These are phyloP conservation scores for Saccharomyces pastorianus DNA, from an alignment of 1,139 yeast species.

Conservation along the genomic window DNA sequence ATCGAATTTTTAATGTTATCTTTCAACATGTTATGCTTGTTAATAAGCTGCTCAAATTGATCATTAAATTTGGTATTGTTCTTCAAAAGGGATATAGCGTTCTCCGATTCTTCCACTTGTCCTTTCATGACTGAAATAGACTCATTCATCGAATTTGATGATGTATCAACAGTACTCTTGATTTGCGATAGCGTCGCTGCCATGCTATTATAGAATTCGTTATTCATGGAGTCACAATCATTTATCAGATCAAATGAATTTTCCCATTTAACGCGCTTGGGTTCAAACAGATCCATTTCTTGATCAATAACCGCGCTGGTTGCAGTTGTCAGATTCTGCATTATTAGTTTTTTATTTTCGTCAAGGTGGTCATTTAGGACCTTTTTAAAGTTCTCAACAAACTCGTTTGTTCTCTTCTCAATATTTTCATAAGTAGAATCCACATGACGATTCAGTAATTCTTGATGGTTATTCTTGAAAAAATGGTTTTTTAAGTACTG, in stretches of 20 bases:
- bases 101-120: constrained; percentile 12
- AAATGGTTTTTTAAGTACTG: constrained; percentile 29
- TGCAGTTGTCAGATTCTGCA: constrained; percentile 26
- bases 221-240: constrained; percentile 30
- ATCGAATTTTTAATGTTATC: not conserved
- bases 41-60: constrained; percentile 12
- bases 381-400: constrained; percentile 22
- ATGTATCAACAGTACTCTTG: not conserved
- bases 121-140: constrained; percentile 16
- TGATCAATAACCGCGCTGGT: constrained; percentile 29
- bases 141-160: constrained; percentile 9
- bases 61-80: constrained; percentile 13
- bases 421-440: constrained; percentile 25
- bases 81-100: constrained; percentile 7
- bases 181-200: not conserved
- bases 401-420: constrained; percentile 26
- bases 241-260: constrained; percentile 31
- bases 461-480: constrained; percentile 31
- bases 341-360: constrained; percentile 27
- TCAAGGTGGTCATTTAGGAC: constrained; percentile 27
- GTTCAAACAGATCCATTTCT: constrained; percentile 29
- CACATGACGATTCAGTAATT: constrained; percentile 25
- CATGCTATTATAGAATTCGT: constrained; percentile 15
- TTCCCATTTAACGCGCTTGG: constrained; percentile 32
- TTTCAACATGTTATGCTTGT: constrained; percentile 7